Conservation (phyloP, 208 protist genomes). For the Wallacemonas collosoma region DNA sequence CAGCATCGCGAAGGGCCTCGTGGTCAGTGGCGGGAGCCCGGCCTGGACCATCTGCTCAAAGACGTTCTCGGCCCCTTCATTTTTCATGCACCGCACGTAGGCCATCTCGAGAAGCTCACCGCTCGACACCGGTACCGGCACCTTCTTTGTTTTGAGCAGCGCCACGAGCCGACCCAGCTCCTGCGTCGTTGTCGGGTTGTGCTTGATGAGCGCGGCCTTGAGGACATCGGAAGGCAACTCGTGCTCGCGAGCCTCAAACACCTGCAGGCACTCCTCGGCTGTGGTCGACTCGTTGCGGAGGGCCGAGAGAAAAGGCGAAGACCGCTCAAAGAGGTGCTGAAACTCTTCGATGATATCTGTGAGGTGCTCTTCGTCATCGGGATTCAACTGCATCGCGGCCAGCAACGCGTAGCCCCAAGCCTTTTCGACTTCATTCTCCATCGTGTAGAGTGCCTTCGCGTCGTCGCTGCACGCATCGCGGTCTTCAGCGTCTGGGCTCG, state of each 20-base stretch:
- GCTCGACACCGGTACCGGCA: conserved; percentile 41
- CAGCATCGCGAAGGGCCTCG: conserved; percentile 81
- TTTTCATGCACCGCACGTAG: conserved; percentile 81
- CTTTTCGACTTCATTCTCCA: conserved; percentile 42
- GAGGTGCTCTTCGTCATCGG: conserved; percentile 73
- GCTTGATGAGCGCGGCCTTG: conserved; percentile 60
- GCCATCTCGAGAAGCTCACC: conserved; percentile 63
- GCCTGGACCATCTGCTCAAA: conserved; percentile 53
- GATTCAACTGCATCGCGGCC: conserved; percentile 42
- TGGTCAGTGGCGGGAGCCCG: conserved; percentile 69
- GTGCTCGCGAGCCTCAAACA: conserved; percentile 38
- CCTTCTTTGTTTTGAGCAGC: conserved; percentile 39
- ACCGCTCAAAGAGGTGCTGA: conserved; percentile 55
- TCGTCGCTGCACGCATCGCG: conserved; percentile 8
- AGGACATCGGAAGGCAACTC: conserved; percentile 48
- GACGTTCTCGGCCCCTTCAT: conserved; percentile 54
- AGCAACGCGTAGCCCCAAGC: conserved; percentile 69
- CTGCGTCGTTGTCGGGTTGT: conserved; percentile 33
- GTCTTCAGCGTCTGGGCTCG: conserved; percentile 14
- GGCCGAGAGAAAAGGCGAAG: conserved; percentile 62
- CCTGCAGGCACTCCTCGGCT: conserved; percentile 37
- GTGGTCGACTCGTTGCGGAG: conserved; percentile 37
- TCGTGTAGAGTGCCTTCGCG: conserved; percentile 16
- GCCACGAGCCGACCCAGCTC: conserved; percentile 49
- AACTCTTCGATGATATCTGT: conserved; percentile 70